Base-by-base conservation (phyloP, 176 grass and related monocot species). In the bread wheat (Triticum aestivum) region DNA sequence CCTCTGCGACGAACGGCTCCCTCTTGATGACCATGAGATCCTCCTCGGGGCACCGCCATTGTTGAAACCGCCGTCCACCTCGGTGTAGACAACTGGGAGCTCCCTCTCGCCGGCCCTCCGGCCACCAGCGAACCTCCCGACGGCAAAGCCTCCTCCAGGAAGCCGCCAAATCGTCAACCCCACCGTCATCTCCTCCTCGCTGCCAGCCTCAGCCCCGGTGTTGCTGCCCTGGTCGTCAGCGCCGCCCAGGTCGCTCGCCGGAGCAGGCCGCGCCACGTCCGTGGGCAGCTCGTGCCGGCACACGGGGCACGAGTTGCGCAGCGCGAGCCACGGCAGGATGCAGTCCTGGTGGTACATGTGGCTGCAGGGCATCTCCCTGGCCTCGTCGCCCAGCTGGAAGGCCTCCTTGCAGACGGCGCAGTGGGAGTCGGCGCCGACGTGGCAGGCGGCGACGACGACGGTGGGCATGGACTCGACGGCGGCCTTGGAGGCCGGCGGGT, bases 101-200 rank as follows among this genome's bases (percentile, higher is more conserved):
- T 94, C 85, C 77, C 84, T 75, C 27, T 91, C 87, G 24, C 85
- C 82, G 0, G 68, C 88, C 68, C 93, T 85, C 49, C 82, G 87
- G 10, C 73, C 81, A 33, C 88, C 88, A 0, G 93, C 73, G 45
- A 92, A 95, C 73, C 93, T 89, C 54, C 93, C 93, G 0, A 95
- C 93, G 2, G 93, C 93, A 47, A 95, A 95, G 5, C 93, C 93
- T 9, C 93, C 93, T 1, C 90, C 90, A 1, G 93, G 93, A 6
- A 95, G 88, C 83, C 93, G 83, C 93, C 93, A 95, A 71, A 95
- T 95, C 13, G 93, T 92, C 21, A 95, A 63, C 8, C 90, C 93
- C 13, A 88, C 85, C 6, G 81, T 87, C 15, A 77, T 85, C 52
- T 94, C 92, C 80, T 89, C 89, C 11, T 87, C 87, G 6, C 52